Evolutionary conservation across 2,329 filamentous ascomycete species (phyloP), one percentile per base, ranked within the genome.

Genomic region (Cladosporium sp.): DNA sequence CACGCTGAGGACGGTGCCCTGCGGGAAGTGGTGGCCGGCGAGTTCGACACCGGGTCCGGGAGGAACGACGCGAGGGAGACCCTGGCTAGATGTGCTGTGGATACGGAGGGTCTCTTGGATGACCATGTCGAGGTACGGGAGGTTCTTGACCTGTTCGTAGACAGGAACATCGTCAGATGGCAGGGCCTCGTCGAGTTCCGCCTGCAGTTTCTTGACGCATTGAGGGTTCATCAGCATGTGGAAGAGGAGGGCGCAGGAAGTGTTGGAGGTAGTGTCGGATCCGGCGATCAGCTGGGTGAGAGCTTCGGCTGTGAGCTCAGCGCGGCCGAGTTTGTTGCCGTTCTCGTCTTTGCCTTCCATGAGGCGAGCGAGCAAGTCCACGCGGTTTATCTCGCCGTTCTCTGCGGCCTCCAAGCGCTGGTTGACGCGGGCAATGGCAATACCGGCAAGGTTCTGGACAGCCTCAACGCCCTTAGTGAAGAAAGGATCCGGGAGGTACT

Each of bases 321-420:
- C 79, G 20, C 86, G 79, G 4, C 86, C 84, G 0, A 95, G 78
- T 9, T 82, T 84, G 52, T 87, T 74, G 50, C 89, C 90, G 19
- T 80, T 85, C 53, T 88, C 85, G 65, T 95, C 88, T 50, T 86
- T 84, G 41, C 88, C 89, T 69, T 94, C 86, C 82, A 94, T 92
- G 8, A 96, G 74, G 2, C 88, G 79, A 1, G 86, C 83, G 4
- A 95, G 82, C 1, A 96, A 78, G 61, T 96, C 90, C 42, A 85
- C 84, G 54, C 90, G 85, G 30, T 81, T 77, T 18, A 80, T 76
- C 33, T 65, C 63, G 48, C 64, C 64, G 4, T 79, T 69, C 40
- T 75, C 72, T 36, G 85, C 82, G 52, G 80, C 80, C 8, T 86
- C 84, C 1, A 95, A 74, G 13, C 90, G 80, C 15, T 80, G 76